These are phyloP conservation scores for Taxillus chinensis DNA, from an alignment of 164 flowering plant species.

Conservation along the genomic window DNA sequence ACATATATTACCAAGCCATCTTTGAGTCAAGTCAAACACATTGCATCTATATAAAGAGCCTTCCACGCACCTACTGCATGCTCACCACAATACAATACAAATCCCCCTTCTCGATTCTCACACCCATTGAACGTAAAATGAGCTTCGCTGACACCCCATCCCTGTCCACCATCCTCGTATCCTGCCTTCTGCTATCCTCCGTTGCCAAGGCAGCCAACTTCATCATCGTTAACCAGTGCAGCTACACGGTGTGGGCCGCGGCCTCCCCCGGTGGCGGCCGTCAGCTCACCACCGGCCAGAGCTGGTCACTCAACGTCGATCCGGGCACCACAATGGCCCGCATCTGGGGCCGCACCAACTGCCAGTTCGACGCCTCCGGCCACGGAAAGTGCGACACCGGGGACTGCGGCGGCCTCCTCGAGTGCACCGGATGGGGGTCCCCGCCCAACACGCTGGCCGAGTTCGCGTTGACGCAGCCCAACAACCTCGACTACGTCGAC, in stretches of 20 bases:
- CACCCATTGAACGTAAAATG: too few relatives aligned
- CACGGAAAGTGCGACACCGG: constrained; percentile 11
- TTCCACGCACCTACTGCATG: too few relatives aligned
- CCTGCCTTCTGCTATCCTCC: not conserved
- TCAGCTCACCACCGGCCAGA: constrained; percentile 4
- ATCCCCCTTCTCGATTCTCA: too few relatives aligned
- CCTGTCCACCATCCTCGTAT: not conserved
- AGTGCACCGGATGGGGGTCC: constrained; percentile 8
- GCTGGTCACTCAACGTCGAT: constrained; percentile 1
- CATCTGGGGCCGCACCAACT: constrained; percentile 15
- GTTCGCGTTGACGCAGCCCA: constrained; percentile 15
- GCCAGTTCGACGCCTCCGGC: constrained; percentile 7
- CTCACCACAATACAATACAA: too few relatives aligned
- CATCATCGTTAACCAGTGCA: constrained; percentile 1
- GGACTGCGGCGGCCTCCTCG: constrained; percentile 13
- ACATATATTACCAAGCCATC: too few relatives aligned
- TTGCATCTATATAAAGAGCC: too few relatives aligned
- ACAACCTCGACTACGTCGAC: constrained; percentile 18
- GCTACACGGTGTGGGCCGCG: constrained; percentile 11
- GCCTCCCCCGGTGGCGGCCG: constrained; percentile 14
- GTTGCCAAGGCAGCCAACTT: constrained; percentile 2
- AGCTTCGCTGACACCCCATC: too few relatives aligned
- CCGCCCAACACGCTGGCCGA: constrained; percentile 20
- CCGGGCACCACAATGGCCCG: constrained; percentile 6
- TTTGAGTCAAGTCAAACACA: too few relatives aligned